phyloP scores from a whole-genome alignment of 768 basidiomycete genomes.

The Scleroderma bovista region DNA sequence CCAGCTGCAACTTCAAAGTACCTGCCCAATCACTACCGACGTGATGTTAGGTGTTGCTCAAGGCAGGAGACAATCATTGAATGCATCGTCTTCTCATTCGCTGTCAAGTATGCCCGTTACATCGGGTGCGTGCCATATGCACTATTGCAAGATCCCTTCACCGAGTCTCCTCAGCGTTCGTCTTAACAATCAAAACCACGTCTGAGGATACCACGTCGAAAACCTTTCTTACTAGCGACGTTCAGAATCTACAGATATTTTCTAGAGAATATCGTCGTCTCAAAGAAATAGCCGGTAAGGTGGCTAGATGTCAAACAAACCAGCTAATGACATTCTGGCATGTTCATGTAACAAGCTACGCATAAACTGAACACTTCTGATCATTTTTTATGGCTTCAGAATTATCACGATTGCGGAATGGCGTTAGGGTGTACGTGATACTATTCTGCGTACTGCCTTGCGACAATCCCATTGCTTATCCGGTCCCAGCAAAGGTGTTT shows the following conservation, averaged over 20 bases:
- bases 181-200: constrained; percentile 41
- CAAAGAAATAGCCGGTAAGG: constrained; percentile 45
- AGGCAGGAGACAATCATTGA: constrained; percentile 34
- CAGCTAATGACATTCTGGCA: not conserved
- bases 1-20: constrained; percentile 6
- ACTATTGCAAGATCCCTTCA: not conserved
- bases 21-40: constrained; percentile 47
- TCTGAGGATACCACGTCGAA: constrained; percentile 39
- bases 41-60: constrained; percentile 58
- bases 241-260: constrained; percentile 40
- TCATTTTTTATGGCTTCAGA: constrained; percentile 14
- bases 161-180: constrained; percentile 38
- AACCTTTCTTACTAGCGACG: constrained; percentile 43
- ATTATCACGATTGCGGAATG: constrained; percentile 6
- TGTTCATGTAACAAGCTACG: constrained; percentile 6
- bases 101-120: constrained; percentile 28
- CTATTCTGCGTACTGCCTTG: not conserved
- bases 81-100: constrained; percentile 24
- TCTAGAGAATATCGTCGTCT: constrained; percentile 54
- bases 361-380: constrained; percentile 3
- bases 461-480: not conserved
- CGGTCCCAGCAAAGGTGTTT: not conserved
- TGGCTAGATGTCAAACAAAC: not conserved
- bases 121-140: constrained; percentile 33
- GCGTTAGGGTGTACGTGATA: not conserved